phyloP scores from a whole-genome alignment of 2,329 filamentous ascomycete genomes.

The Trichoderma afroharzianum region DNA sequence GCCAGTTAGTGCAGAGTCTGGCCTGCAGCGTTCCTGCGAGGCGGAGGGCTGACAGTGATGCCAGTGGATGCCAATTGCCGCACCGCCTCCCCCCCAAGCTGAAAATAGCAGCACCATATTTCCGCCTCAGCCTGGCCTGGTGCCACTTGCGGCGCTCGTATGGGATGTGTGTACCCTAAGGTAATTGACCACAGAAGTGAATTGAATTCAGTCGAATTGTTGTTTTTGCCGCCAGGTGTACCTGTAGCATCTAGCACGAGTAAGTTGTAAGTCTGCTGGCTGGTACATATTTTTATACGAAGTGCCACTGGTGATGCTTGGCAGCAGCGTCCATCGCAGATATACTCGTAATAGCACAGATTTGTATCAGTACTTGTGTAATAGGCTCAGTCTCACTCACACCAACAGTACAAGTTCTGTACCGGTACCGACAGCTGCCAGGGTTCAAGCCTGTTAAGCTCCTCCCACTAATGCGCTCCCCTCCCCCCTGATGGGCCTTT shows the following conservation, averaged over 20 bases:
- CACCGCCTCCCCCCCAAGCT: slow-evolving; percentile 14
- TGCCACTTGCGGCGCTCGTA: not conserved
- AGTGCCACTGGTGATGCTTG: not conserved
- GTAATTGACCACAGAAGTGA: not conserved
- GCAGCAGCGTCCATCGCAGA: not conserved
- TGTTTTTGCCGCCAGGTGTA: not conserved
- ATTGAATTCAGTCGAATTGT: not conserved
- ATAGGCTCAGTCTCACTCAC: not conserved
- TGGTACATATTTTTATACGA: not conserved
- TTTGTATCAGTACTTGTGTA: not conserved
- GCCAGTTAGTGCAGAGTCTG: not conserved
- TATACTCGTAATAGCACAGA: not conserved
- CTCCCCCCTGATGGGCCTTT: not conserved
- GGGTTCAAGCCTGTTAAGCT: slow-evolving; percentile 3
- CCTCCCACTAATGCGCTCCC: not conserved
- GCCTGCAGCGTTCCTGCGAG: slow-evolving; percentile 13
- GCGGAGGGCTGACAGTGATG: slow-evolving; percentile 14
- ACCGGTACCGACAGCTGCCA: not conserved
- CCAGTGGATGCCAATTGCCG: slow-evolving; percentile 8
- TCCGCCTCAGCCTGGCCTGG: not conserved
- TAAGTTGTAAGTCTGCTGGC: not conserved
- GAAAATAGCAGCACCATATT: slow-evolving; percentile 18
- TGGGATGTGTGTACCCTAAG: not conserved
- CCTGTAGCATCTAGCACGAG: not conserved
- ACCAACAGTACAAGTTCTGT: not conserved